These are phyloP conservation scores for Chaetomium sp. DNA, from an alignment of 2,329 filamentous ascomycete genomes.

Conservation along the genomic window DNA sequence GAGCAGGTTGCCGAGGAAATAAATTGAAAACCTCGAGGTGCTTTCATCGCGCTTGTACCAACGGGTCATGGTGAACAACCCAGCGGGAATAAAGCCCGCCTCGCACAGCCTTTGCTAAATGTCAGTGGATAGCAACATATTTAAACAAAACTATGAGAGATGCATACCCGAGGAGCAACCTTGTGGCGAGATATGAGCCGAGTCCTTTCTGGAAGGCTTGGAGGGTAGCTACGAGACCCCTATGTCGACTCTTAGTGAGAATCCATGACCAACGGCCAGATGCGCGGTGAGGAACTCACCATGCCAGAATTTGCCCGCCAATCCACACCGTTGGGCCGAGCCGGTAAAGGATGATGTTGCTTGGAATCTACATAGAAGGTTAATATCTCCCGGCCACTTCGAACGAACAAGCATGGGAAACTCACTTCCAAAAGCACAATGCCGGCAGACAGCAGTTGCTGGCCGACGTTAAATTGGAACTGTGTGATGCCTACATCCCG, in stretches of 20 bases:
- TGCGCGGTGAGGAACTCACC: conserved; percentile 11
- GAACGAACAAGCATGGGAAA: not conserved
- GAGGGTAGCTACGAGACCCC: conserved; percentile 34
- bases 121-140: not conserved
- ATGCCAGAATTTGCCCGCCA: conserved; percentile 32
- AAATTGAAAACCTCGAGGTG: conserved; percentile 39
- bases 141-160: not conserved
- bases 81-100: conserved; percentile 41
- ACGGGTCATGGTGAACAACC: conserved; percentile 40
- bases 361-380: conserved; percentile 20
- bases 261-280: no score
- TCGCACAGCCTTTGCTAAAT: conserved; percentile 26
- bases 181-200: conserved; percentile 31
- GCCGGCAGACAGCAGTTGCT: conserved; percentile 44
- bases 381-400: not conserved
- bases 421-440: conserved; percentile 39
- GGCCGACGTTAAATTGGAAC: conserved; percentile 45
- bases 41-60: conserved; percentile 43
- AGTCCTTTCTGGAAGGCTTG: conserved; percentile 35
- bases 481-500: conserved; percentile 43
- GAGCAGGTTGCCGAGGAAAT: conserved; percentile 40
- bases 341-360: conserved; percentile 26
- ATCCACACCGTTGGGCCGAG: conserved; percentile 34
- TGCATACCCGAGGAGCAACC: conserved; percentile 32
- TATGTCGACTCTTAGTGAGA: conserved; percentile 1